phyloP scores from a whole-genome alignment of 805 yeast genomes.

The Tetrapisispora fleetii region DNA sequence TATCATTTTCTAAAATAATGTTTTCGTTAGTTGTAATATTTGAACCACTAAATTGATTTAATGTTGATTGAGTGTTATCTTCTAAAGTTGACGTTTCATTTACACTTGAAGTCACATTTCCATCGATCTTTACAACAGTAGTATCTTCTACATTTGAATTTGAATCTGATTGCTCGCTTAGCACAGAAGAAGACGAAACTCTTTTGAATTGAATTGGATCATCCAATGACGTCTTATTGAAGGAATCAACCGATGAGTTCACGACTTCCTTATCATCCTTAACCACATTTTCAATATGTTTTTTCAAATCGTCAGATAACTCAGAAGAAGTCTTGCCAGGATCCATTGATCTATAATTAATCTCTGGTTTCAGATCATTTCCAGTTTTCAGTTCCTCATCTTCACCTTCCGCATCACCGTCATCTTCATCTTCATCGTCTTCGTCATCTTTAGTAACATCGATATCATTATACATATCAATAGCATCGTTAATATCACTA shows the following conservation, averaged over 20 bases:
- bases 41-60: constrained; percentile 9
- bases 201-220: constrained; percentile 35
- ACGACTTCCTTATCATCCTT: not conserved
- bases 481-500: constrained; percentile 1
- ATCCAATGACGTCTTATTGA: constrained; percentile 23
- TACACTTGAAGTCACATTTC: not conserved
- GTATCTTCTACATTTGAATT: not conserved
- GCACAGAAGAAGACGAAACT: constrained; percentile 31
- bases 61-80: constrained; percentile 16
- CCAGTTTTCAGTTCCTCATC: too few species aligned
- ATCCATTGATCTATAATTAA: constrained; percentile 34
- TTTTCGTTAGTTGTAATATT: not conserved
- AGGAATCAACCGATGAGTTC: not conserved
- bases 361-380: not conserved
- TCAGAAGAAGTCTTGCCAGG: constrained; percentile 33
- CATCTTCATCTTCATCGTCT: constrained; percentile 1
- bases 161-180: constrained; percentile 11
- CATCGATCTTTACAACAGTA: not conserved
- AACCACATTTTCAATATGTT: not conserved
- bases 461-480: not conserved
- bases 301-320: constrained; percentile 26
- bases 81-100: constrained; percentile 3
- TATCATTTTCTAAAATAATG: not conserved
- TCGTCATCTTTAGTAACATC: not conserved
- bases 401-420: constrained; percentile 6